A percentile compares a stretch with the other conserved stretches of the same genome.
phyloP scores from a whole-genome alignment of 108 stramenopile genomes.

The Asterionellopsis glacialis region DNA sequence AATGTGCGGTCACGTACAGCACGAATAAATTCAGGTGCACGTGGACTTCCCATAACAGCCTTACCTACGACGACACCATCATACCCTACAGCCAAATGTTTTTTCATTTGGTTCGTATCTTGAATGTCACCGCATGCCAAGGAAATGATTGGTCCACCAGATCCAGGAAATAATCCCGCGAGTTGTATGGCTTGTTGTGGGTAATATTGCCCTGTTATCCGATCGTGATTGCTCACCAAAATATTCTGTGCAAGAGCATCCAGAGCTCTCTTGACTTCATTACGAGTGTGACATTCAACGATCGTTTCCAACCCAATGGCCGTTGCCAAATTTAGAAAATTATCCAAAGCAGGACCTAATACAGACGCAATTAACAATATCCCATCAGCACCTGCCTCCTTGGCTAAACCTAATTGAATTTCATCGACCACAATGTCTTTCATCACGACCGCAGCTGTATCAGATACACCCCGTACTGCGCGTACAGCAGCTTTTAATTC shows the following conservation, averaged over 20 bases:
- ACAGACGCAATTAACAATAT: constrained; percentile 77
- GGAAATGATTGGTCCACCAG: constrained; percentile 78
- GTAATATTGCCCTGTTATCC: constrained; percentile 52
- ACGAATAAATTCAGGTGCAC: constrained; percentile 84
- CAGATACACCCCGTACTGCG: constrained; percentile 56
- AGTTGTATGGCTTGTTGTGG: constrained; percentile 79
- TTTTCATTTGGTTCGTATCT: constrained; percentile 76
- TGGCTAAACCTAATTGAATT: constrained; percentile 83
- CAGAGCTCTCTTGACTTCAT: constrained; percentile 81
- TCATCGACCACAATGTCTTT: constrained; percentile 92
- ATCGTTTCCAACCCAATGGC: constrained; percentile 84
- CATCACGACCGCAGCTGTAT: constrained; percentile 83
- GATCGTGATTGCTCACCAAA: constrained; percentile 82
- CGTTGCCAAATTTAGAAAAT: constrained; percentile 83
- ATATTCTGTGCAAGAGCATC: constrained; percentile 77
- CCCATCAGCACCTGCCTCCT: constrained; percentile 86
- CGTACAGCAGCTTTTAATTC: constrained; percentile 73
- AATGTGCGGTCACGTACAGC: constrained; percentile 80
- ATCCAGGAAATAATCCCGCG: constrained; percentile 83
- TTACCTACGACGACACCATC: constrained; percentile 86
- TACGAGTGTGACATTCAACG: constrained; percentile 86
- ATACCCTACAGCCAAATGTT: constrained; percentile 79
- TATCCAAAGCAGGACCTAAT: constrained; percentile 72
- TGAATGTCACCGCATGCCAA: constrained; percentile 81
- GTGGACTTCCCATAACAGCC: constrained; percentile 75